Evolutionary conservation across 805 yeast genomes (phyloP).

Genomic region (Osmozyma mogii): DNA sequence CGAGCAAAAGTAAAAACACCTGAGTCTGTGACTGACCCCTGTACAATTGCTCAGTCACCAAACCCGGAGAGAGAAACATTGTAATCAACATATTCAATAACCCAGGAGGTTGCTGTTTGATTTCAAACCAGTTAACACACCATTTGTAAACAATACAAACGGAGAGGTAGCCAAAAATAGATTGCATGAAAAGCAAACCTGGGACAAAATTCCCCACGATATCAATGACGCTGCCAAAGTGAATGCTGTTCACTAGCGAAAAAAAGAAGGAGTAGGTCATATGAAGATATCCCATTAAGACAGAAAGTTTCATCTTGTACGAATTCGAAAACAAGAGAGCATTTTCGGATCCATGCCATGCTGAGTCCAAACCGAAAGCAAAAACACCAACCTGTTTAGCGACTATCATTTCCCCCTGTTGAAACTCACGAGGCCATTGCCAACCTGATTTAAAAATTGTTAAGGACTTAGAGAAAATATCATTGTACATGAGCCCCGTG

Average conservation of each 20-base stretch:
- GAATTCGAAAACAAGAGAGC: conserved; percentile 63
- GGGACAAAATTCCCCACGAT: conserved; percentile 69
- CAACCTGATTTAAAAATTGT: conserved; percentile 63
- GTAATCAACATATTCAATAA: conserved; percentile 66
- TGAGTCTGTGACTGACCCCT: conserved; percentile 60
- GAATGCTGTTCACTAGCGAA: conserved; percentile 54
- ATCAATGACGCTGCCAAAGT: conserved; percentile 54
- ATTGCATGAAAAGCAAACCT: conserved; percentile 66
- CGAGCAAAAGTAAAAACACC: conserved; percentile 46
- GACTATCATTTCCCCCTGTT: too few species aligned
- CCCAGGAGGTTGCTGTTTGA: conserved; percentile 61
- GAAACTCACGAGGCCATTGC: conserved; percentile 53
- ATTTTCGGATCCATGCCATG: conserved; percentile 79
- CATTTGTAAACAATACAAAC: conserved; percentile 66
- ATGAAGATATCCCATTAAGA: conserved; percentile 67
- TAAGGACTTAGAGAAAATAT: conserved; percentile 63
- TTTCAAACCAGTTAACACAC: conserved; percentile 62
- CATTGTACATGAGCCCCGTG: conserved; percentile 69
- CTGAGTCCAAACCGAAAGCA: conserved; percentile 58
- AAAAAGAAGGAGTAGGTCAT: conserved; percentile 66
- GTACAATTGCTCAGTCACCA: conserved; percentile 55
- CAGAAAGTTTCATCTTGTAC: conserved; percentile 69
- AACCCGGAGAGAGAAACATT: conserved; percentile 72
- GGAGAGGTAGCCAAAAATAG: conserved; percentile 65
- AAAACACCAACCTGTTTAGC: too few species aligned